These are phyloP conservation scores for Acanthamoeba castellanii DNA, from an alignment of 208 protist genomes.

Conservation along the genomic window DNA sequence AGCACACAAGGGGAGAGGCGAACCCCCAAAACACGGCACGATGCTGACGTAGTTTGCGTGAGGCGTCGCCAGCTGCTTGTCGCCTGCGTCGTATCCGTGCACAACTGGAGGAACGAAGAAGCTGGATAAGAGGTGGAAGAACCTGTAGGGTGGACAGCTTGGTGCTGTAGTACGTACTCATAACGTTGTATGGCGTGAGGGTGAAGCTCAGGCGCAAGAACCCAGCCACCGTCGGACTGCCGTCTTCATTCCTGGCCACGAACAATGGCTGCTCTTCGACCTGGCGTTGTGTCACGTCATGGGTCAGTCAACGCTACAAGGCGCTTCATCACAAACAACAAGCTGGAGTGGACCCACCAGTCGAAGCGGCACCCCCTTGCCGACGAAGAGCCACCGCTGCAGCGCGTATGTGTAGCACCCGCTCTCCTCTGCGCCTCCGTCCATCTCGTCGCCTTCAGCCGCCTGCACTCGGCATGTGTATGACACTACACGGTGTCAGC, in stretches of 20 bases:
- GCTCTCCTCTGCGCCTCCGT: not conserved
- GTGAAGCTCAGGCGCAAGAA: conserved; percentile 31
- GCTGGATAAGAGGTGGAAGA: not conserved
- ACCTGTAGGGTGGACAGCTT: not conserved
- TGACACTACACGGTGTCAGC: not conserved
- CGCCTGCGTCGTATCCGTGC: not conserved
- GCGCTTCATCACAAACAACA: not conserved
- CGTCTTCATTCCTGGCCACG: not conserved
- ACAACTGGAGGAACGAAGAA: not conserved
- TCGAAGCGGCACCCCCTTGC: not conserved
- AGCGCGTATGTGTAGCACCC: not conserved
- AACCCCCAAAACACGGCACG: conserved; percentile 11
- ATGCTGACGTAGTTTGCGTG: conserved; percentile 42
- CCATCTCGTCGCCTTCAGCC: not conserved
- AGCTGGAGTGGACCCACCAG: not conserved
- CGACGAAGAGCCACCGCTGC: conserved; percentile 18
- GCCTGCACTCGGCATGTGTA: conserved; percentile 24
- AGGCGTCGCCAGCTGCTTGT: not conserved
- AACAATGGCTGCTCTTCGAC: conserved; percentile 24
- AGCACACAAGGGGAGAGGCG: not conserved
- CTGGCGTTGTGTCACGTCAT: not conserved
- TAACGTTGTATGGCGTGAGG: conserved; percentile 5
- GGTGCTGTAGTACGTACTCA: not conserved
- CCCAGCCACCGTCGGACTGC: not conserved
- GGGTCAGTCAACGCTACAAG: not conserved